phyloP scores from a whole-genome alignment of 768 basidiomycete genomes.

The Mycena latifolia region DNA sequence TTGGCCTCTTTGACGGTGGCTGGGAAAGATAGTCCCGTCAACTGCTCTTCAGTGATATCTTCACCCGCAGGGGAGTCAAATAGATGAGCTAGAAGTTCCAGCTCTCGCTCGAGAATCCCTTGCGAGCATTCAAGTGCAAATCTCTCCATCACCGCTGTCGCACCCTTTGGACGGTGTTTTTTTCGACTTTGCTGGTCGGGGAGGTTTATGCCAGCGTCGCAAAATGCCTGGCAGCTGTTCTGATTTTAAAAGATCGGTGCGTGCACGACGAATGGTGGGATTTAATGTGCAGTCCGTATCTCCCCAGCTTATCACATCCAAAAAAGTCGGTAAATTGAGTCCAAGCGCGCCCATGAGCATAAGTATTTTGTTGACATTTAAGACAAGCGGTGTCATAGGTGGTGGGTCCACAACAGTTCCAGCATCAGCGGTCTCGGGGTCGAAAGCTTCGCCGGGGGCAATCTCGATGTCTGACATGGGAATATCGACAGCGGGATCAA shows the following conservation, averaged over 20 bases:
- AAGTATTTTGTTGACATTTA: not conserved
- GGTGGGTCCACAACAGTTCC: not conserved
- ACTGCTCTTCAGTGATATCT: slow-evolving; percentile 13
- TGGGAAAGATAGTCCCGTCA: slow-evolving; percentile 1
- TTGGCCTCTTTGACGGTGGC: not conserved
- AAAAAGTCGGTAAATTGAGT: not conserved
- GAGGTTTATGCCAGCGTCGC: slow-evolving; percentile 11
- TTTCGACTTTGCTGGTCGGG: not conserved
- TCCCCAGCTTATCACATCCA: slow-evolving; percentile 26
- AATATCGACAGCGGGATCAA: not conserved
- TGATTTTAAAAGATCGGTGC: not conserved
- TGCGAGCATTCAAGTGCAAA: slow-evolving; percentile 9
- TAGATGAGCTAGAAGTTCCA: not conserved
- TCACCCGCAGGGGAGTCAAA: slow-evolving; percentile 10
- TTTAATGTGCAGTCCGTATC: slow-evolving; percentile 3
- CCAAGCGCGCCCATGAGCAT: not conserved
- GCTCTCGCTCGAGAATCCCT: not conserved
- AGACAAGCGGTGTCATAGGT: not conserved
- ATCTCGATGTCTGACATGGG: not conserved
- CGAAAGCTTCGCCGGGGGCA: not conserved
- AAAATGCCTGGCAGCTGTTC: not conserved
- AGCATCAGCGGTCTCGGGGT: too few species aligned
- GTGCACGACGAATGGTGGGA: not conserved
- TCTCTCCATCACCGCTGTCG: not conserved
- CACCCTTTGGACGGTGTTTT: not conserved